Base-by-base conservation (phyloP, 495 filamentous ascomycete genomes). In the Wilcoxina mikolae region DNA sequence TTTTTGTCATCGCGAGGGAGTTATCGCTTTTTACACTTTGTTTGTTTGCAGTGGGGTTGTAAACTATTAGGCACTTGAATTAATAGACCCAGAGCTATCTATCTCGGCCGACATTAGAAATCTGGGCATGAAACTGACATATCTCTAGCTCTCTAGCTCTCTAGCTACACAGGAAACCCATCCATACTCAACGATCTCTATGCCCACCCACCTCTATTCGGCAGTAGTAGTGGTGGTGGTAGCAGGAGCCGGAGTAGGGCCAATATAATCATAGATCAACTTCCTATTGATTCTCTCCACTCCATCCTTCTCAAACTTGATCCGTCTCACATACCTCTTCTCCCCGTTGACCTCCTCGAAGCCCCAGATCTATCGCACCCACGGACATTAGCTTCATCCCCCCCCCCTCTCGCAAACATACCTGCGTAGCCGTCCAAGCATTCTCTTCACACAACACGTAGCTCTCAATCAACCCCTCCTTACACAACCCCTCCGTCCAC, bases 241-340 rank as follows among this genome's bases (percentile, higher is more conserved):
- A 35, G 31, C 31, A 35, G 31, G 7, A 35, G 31, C 31, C 31
- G 28, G 29, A 2, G 28, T 12, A 12, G 57, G 27, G 10, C 24
- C 31, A 43, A 53, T 31, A 53, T 60, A 93, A 59, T 85, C 76
- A 67, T 93, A 95, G 9, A 94, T 79, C 66, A 95, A 69, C 66
- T 78, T 76, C 33, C 80, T 76, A 63, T 74, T 69, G 54, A 80
- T 74, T 56, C 74, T 73, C 69, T 82, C 70, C 83, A 73, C 17
- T 80, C 74, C 42, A 85, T 70, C 43, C 81, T 81, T 55, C 84
- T 67, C 44, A 9, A 28, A 44, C 23, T 17, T 54, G 15, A 65
- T 55, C 50, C 65, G 57, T 12, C 62, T 53, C 7, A 75, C 76
- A 65, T 95, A 78, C 53, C 76, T 74, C 56, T 88, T 75, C 70